Evolutionary conservation across 805 yeast species (phyloP).

Genomic region (Kodamaea jinghongensis): DNA sequence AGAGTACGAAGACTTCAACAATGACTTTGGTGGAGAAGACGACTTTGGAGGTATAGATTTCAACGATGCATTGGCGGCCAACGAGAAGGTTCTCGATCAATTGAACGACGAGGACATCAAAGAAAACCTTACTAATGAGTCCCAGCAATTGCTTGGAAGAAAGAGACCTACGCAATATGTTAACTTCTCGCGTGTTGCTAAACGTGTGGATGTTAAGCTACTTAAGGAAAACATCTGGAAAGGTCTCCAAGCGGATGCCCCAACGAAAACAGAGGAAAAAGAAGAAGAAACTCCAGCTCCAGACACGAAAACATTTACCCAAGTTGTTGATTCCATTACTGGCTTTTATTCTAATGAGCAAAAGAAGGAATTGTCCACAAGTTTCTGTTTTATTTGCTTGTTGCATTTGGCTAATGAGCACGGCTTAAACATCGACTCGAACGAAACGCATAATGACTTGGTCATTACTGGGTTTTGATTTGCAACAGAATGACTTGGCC

Average conservation of each 20-base stretch:
- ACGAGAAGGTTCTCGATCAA: constrained; percentile 12
- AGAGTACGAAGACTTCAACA: constrained; percentile 38
- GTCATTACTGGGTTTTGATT: constrained; percentile 19
- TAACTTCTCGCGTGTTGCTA: constrained; percentile 68
- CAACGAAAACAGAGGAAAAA: constrained; percentile 2
- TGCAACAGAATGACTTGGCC: too few species aligned
- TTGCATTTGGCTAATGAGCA: constrained; percentile 86
- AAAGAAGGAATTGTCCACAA: constrained; percentile 70
- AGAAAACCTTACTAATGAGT: constrained; percentile 16
- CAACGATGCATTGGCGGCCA: constrained; percentile 40
- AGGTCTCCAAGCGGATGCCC: constrained; percentile 34
- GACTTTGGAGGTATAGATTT: constrained; percentile 41
- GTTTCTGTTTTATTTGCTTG: constrained; percentile 80
- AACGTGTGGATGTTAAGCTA: constrained; percentile 70
- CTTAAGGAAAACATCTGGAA: constrained; percentile 78
- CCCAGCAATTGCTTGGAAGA: constrained; percentile 16
- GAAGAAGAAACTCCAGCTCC: constrained; percentile 20
- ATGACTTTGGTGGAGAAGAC: constrained; percentile 33
- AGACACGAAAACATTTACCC: constrained; percentile 39
- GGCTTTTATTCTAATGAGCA: constrained; percentile 55
- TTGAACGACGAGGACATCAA: constrained; percentile 11
- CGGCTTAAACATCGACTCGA: constrained; percentile 57
- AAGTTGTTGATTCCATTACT: constrained; percentile 48
- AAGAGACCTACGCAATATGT: constrained; percentile 39
- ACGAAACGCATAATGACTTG: constrained; percentile 40